Conservation (phyloP, 2,329 filamentous ascomycete species). For the Trichoderma oligosporum region DNA sequence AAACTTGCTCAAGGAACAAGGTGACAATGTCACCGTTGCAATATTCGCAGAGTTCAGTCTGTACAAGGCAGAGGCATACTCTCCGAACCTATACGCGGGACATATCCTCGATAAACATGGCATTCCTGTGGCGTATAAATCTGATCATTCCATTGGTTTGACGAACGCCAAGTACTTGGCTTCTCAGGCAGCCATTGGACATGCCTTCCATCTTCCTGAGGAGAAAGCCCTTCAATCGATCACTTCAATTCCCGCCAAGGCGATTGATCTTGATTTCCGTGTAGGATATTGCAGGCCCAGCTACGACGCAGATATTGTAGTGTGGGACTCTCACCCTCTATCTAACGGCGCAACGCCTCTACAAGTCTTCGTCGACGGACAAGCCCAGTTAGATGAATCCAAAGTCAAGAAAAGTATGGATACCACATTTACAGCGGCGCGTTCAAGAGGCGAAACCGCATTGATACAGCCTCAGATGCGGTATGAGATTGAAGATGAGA, state of each 20-base stretch:
- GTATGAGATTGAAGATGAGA: background rate
- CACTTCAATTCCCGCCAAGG: conserved; percentile 44
- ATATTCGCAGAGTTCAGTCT: conserved; percentile 41
- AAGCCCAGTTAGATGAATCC: conserved; percentile 32
- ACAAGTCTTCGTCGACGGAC: conserved; percentile 48
- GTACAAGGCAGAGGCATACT: conserved; percentile 43
- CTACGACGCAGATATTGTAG: conserved; percentile 48
- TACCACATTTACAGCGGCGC: conserved; percentile 12
- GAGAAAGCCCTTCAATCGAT: conserved; percentile 27
- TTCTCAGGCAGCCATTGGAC: conserved; percentile 39
- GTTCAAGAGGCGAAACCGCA: background rate
- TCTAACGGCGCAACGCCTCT: conserved; percentile 42
- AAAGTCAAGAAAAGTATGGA: conserved; percentile 27
- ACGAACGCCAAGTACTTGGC: conserved; percentile 42
- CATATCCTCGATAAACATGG: conserved; percentile 39
- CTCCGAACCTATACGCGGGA: conserved; percentile 38
- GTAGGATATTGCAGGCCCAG: conserved; percentile 43
- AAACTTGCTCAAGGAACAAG: conserved; percentile 25
- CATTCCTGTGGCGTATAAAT: conserved; percentile 43
- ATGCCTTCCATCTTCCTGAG: conserved; percentile 31
- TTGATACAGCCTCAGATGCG: conserved; percentile 8
- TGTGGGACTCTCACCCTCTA: conserved; percentile 48
- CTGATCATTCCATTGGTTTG: conserved; percentile 30
- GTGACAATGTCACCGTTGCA: conserved; percentile 41
- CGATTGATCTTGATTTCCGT: conserved; percentile 41